These are phyloP conservation scores for Hypoxylon fragiforme DNA, from an alignment of 495 filamentous ascomycete genomes.

Conservation along the genomic window DNA sequence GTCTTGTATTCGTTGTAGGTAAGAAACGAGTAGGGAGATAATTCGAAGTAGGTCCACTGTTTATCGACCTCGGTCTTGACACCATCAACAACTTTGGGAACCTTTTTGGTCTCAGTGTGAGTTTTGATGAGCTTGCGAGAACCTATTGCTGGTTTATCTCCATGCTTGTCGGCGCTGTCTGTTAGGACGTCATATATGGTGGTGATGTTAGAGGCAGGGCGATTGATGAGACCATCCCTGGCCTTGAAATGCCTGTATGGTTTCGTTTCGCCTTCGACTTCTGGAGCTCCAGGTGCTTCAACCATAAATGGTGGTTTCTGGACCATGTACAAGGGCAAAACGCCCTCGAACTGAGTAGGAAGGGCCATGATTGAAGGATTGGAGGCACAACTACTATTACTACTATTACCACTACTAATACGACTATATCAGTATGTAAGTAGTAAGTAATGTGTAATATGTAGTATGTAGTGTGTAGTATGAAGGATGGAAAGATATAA, in stretches of 20 bases:
- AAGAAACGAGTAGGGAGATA: conserved; percentile 61
- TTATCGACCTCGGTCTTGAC: conserved; percentile 63
- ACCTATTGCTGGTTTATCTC: conserved; percentile 61
- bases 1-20: conserved; percentile 65
- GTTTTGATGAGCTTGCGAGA: conserved; percentile 59
- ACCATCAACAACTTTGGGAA: conserved; percentile 69
- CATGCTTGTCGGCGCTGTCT: conserved; percentile 54
- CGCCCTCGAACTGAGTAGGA: conserved; percentile 38
- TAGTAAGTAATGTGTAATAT: not conserved
- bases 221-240: conserved; percentile 54
- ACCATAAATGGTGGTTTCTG: conserved; percentile 58
- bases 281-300: conserved; percentile 52
- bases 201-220: conserved; percentile 54
- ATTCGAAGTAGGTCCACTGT: conserved; percentile 69
- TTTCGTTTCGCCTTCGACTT: conserved; percentile 64
- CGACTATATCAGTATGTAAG: not conserved
- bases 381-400: too few relatives aligned
- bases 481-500: not conserved
- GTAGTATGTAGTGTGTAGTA: not conserved
- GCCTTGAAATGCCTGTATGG: conserved; percentile 60
- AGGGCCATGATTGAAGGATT: conserved; percentile 31
- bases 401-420: too few relatives aligned
- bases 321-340: conserved; percentile 48
- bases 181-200: conserved; percentile 64
- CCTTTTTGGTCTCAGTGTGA: conserved; percentile 65